Conservation (phyloP, 768 basidiomycete species). For the Lyophyllum semitale region DNA sequence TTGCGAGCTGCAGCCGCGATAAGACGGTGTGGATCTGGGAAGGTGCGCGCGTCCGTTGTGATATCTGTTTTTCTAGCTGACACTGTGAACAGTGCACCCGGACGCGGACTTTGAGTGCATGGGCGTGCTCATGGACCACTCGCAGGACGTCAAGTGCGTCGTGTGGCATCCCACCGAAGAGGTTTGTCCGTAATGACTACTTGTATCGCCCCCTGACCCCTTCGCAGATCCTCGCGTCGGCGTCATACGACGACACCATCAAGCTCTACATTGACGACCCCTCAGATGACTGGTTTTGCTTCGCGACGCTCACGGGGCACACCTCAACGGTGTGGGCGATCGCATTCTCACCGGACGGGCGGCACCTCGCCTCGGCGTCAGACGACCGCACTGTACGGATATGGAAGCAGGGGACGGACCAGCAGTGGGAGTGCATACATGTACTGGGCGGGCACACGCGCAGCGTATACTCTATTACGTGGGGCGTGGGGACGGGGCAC, state of each 20-base stretch:
- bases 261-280: slow-evolving; percentile 93
- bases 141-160: slow-evolving; percentile 93
- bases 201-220: slow-evolving; percentile 9
- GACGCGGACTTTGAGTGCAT: slow-evolving; percentile 95
- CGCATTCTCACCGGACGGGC: slow-evolving; percentile 76
- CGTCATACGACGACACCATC: slow-evolving; percentile 96
- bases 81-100: slow-evolving; percentile 64
- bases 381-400: slow-evolving; percentile 84
- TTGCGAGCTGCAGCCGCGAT: slow-evolving; percentile 95
- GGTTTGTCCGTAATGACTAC: slow-evolving; percentile 42
- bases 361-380: slow-evolving; percentile 84
- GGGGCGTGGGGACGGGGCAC: slow-evolving; percentile 55
- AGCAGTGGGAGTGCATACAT: slow-evolving; percentile 61
- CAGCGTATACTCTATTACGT: slow-evolving; percentile 80
- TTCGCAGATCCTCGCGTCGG: slow-evolving; percentile 90
- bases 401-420: slow-evolving; percentile 66
- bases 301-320: slow-evolving; percentile 80
- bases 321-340: slow-evolving; percentile 90
- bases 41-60: slow-evolving; percentile 45
- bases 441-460: slow-evolving; percentile 68
- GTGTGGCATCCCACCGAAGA: slow-evolving; percentile 96
- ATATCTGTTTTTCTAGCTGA: slow-evolving; percentile 1
- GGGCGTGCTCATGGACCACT: slow-evolving; percentile 94
- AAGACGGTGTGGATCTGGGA: slow-evolving; percentile 99
- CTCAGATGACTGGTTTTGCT: slow-evolving; percentile 91